phyloP scores from a whole-genome alignment of 139 green algal genomes.

The Trebouxia sp. region DNA sequence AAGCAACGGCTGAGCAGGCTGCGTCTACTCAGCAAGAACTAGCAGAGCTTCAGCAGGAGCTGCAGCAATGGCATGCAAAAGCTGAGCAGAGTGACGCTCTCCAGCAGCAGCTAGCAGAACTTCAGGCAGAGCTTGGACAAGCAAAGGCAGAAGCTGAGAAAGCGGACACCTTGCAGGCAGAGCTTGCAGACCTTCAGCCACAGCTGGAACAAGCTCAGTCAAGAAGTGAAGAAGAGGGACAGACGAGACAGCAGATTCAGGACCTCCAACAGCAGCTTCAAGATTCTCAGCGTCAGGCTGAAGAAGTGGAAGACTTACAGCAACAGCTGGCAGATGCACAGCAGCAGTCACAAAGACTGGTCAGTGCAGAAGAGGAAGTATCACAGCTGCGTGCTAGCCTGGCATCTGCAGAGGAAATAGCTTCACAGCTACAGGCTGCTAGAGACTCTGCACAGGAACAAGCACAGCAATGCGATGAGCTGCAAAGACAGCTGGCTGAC shows the following conservation, averaged over 20 bases:
- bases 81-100: background rate
- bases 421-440: background rate
- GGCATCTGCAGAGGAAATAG: background rate
- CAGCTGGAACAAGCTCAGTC: background rate
- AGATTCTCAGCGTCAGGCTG: background rate
- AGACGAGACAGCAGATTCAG: background rate
- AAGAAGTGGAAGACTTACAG: background rate
- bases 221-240: background rate
- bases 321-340: background rate
- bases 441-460: background rate
- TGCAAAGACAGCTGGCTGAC: background rate
- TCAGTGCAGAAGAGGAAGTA: background rate
- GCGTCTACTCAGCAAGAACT: too few relatives aligned
- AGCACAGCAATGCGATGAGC: background rate
- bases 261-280: background rate
- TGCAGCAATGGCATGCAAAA: background rate
- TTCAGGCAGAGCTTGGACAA: background rate
- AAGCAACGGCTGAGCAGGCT: too few relatives aligned
- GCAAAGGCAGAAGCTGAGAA: background rate
- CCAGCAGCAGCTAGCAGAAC: background rate
- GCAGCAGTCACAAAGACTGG: background rate
- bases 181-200: background rate
- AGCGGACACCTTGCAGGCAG: background rate
- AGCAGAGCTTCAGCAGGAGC: too few relatives aligned
- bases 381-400: background rate